Conservation (phyloP, 2,329 filamentous ascomycete genomes). For the Dactylonectria macrodidyma region DNA sequence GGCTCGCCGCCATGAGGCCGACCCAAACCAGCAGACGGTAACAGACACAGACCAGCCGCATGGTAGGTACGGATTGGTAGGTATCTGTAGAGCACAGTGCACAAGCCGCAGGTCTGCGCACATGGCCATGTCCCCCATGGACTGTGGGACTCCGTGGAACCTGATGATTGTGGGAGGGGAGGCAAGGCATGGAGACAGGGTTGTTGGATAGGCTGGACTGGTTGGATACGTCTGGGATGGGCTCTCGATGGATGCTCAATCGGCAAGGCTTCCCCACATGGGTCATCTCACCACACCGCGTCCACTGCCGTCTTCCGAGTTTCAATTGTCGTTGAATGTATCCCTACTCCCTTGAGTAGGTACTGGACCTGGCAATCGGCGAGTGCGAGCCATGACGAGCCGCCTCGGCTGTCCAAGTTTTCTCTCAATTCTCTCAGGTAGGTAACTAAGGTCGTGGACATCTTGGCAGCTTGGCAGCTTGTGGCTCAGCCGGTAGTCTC, state of each 20-base stretch:
- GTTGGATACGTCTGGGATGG: background rate
- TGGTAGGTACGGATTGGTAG: background rate
- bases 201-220: background rate
- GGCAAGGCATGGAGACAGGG: slow-evolving; percentile 10
- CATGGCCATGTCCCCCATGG: slow-evolving; percentile 12
- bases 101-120: background rate
- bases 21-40: slow-evolving; percentile 9
- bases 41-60: slow-evolving; percentile 6
- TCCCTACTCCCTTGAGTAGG: background rate
- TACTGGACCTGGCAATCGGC: slow-evolving; percentile 11
- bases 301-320: slow-evolving; percentile 50
- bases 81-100: slow-evolving; percentile 18
- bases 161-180: slow-evolving; percentile 8
- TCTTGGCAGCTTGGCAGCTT: background rate
- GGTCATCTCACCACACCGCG: slow-evolving; percentile 47
- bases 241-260: slow-evolving; percentile 22
- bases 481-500: background rate
- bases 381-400: background rate
- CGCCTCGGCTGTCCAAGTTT: background rate
- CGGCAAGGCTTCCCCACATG: slow-evolving; percentile 45
- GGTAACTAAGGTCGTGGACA: background rate
- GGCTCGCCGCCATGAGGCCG: slow-evolving; percentile 21
- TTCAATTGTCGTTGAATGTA: slow-evolving; percentile 13
- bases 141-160: slow-evolving; percentile 10
- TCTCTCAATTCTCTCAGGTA: background rate